Evolutionary conservation across 2,329 filamentous ascomycete genomes (phyloP).

Genomic region (Alternaria sp.): DNA sequence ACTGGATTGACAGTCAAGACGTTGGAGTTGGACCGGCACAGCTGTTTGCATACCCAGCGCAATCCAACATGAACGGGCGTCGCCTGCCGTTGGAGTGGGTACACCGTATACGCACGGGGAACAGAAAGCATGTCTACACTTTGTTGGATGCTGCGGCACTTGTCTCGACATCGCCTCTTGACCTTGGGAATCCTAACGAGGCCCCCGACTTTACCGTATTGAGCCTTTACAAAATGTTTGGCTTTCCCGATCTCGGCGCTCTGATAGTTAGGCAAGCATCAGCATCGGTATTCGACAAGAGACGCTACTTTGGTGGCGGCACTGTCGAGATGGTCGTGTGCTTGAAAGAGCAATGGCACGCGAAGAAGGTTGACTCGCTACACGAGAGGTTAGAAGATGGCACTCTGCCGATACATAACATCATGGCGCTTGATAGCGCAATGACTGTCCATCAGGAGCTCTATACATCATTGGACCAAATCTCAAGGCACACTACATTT

Average conservation of each 20-base stretch:
- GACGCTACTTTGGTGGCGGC: constrained; percentile 90
- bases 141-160: constrained; percentile 86
- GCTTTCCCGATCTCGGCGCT: constrained; percentile 89
- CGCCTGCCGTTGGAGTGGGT: constrained; percentile 78
- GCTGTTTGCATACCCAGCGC: constrained; percentile 84
- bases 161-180: constrained; percentile 77
- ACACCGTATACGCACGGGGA: constrained; percentile 53
- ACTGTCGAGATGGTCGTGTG: constrained; percentile 90
- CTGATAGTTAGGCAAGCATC: constrained; percentile 80
- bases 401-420: constrained; percentile 88
- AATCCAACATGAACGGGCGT: constrained; percentile 90
- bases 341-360: constrained; percentile 83
- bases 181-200: constrained; percentile 67
- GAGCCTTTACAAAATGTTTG: constrained; percentile 98
- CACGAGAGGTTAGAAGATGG: constrained; percentile 91
- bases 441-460: constrained; percentile 73
- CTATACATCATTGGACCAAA: constrained; percentile 73
- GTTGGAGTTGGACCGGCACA: constrained; percentile 30
- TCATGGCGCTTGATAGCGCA: constrained; percentile 80
- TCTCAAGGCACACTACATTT: constrained; percentile 75
- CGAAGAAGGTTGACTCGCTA: constrained; percentile 72
- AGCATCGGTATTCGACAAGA: constrained; percentile 67
- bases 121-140: constrained; percentile 63
- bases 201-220: constrained; percentile 86
- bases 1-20: constrained; percentile 65